These are phyloP conservation scores for Tulasnella sp. DNA, from an alignment of 768 basidiomycete genomes.

Conservation along the genomic window DNA sequence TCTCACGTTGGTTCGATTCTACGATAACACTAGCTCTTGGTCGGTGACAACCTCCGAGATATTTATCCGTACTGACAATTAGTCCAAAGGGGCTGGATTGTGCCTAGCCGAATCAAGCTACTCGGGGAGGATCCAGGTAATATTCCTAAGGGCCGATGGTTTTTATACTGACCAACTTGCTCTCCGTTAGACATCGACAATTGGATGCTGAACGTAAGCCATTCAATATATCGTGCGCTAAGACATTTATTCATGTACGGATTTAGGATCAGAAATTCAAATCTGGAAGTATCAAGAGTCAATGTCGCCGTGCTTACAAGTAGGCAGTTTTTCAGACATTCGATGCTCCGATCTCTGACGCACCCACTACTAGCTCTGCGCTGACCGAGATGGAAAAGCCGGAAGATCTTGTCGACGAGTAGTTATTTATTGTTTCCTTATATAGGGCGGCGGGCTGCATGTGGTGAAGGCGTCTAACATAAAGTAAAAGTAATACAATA, in stretches of 20 bases:
- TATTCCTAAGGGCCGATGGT: constrained; percentile 19
- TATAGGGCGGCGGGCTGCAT: not conserved
- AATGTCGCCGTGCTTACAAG: constrained; percentile 53
- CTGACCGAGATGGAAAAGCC: constrained; percentile 37
- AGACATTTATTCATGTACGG: constrained; percentile 20
- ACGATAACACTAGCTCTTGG: constrained; percentile 56
- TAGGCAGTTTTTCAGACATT: constrained; percentile 28
- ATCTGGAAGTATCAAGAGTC: constrained; percentile 35
- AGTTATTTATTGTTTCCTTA: not conserved
- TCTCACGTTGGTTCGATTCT: constrained; percentile 61
- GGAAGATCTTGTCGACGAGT: constrained; percentile 10
- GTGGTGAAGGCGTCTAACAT: no score
- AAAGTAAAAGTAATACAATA: constrained; percentile 6
- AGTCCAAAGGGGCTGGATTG: constrained; percentile 47
- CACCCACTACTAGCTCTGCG: constrained; percentile 28
- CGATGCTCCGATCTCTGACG: not conserved
- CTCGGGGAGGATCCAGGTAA: constrained; percentile 61
- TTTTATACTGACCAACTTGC: not conserved
- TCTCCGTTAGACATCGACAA: constrained; percentile 45
- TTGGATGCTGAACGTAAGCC: constrained; percentile 41
- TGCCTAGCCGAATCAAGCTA: constrained; percentile 41
- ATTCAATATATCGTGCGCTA: not conserved
- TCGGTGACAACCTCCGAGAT: constrained; percentile 25
- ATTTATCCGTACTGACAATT: not conserved
- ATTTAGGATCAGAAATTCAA: constrained; percentile 48